These are phyloP conservation scores for Ascochyta viciae-villosae DNA, from an alignment of 2,329 filamentous ascomycete species.

Conservation along the genomic window DNA sequence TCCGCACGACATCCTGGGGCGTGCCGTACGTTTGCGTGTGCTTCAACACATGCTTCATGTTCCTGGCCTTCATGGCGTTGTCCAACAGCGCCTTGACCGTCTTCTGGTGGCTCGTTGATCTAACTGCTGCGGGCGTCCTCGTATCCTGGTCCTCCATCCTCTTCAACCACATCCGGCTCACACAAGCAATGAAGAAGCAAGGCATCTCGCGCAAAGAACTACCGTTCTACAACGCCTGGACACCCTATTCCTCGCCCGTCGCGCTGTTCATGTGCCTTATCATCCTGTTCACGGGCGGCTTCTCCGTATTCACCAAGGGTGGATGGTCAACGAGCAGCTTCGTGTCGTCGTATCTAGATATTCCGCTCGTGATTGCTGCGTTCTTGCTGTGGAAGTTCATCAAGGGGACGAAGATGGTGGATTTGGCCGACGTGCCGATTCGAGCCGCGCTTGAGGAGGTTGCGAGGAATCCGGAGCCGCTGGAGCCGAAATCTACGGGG, in stretches of 20 bases:
- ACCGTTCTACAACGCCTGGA: constrained; percentile 45
- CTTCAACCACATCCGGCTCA: constrained; percentile 65
- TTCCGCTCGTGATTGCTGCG: constrained; percentile 48
- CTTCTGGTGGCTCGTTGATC: constrained; percentile 73
- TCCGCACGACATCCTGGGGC: constrained; percentile 53
- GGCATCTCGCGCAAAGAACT: constrained; percentile 58
- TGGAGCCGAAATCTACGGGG: constrained; percentile 24
- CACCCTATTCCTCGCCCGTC: constrained; percentile 41
- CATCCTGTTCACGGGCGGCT: constrained; percentile 70
- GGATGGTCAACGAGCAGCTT: constrained; percentile 48
- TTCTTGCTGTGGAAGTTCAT: constrained; percentile 71
- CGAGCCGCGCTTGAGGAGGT: constrained; percentile 33
- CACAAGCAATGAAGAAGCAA: constrained; percentile 52
- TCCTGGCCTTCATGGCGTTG: constrained; percentile 57
- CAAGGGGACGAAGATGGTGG: constrained; percentile 63
- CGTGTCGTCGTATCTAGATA: constrained; percentile 48
- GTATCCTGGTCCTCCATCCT: constrained; percentile 61
- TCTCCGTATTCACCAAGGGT: constrained; percentile 60
- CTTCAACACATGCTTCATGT: constrained; percentile 49
- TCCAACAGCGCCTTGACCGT: constrained; percentile 52
- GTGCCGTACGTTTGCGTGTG: constrained; percentile 49
- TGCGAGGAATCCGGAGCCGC: constrained; percentile 25
- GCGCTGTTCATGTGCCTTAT: constrained; percentile 57
- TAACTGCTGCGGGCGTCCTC: constrained; percentile 64
- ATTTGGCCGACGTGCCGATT: constrained; percentile 30